Base-by-base conservation (phyloP, 768 basidiomycete species). In the Suillus variegatus region DNA sequence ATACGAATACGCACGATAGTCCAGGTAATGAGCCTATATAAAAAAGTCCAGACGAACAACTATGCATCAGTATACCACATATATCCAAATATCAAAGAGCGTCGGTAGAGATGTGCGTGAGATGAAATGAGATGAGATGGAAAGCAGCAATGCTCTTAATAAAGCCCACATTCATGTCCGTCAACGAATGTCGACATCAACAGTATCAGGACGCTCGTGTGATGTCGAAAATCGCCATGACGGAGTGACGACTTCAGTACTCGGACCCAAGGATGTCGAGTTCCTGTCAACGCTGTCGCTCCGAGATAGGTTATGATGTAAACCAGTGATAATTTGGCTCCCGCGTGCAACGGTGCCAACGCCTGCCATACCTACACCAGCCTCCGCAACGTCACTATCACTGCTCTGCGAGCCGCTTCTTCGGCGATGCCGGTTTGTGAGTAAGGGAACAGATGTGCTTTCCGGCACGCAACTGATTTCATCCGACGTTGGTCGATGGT, bases 261-360 rank as follows among this genome's bases (percentile, higher is more conserved):
- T 25, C 22, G 13, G 40, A n/a, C 16, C 25, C 20, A 63, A 28
- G 62, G 35, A 57, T 13, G 56, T 41, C 2, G 25, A 58, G 18
- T 25, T 40, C 55, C 40, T 28, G 40, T 56, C 68, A 47, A 63
- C 62, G n/a, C 55, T 70, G 43, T 70, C 70, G 14, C 36, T 66
- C 14, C 70, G 69, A 62, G 60, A 43, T n/a, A 68, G 68, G 52
- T 36, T 38, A n/a, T 54, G 63, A 8, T 63, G 66, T 4, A 71
- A 18, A 22, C 52, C 66, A 5, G 62, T 4, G 60, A 70, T 69
- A 57, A 78, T 69, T 47, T 68, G 49, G 65, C 79, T 75, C 32
- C 78, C 72, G 3, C 81, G 69, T 38, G 75, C 76, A 6, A 76
- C 78, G 2, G 83, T 84, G 14, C 83, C 84, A 10, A 85, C 67